These are phyloP conservation scores for Candida mattraensis DNA, from an alignment of 805 yeast genomes.

Conservation along the genomic window DNA sequence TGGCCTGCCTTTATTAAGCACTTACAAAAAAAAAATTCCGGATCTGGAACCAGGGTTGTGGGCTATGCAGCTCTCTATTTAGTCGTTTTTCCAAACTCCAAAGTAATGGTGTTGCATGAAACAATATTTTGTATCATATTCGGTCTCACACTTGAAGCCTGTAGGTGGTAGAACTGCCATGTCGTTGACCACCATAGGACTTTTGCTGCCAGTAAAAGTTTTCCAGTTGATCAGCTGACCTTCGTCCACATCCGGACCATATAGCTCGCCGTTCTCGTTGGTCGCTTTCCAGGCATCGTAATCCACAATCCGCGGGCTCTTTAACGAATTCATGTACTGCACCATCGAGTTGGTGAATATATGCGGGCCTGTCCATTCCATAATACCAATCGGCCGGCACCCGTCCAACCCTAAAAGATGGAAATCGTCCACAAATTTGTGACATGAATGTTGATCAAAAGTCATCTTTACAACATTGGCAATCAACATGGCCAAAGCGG, in stretches of 20 bases:
- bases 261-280: conserved; percentile 8
- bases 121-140: conserved; percentile 29
- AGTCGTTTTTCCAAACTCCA: conserved; percentile 23
- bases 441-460: conserved; percentile 36
- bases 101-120: conserved; percentile 17
- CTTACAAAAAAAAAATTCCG: neutral
- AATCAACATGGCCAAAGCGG: conserved; percentile 48
- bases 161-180: conserved; percentile 16
- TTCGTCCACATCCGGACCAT: conserved; percentile 14
- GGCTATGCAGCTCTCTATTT: conserved; percentile 1
- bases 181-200: conserved; percentile 21
- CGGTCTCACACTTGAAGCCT: conserved; percentile 19
- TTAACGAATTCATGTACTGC: conserved; percentile 40
- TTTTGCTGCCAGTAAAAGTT: conserved; percentile 18
- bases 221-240: conserved; percentile 16
- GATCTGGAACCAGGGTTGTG: conserved; percentile 3
- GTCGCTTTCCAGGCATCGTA: conserved; percentile 6
- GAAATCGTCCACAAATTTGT: conserved; percentile 19
- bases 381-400: conserved; percentile 39
- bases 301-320: conserved; percentile 11
- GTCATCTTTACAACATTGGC: conserved; percentile 47
- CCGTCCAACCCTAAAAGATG: conserved; percentile 30
- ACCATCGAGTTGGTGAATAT: conserved; percentile 49
- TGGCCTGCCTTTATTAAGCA: neutral
- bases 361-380: conserved; percentile 55